Evolutionary conservation across 257 asterid genomes (phyloP).

Genomic region (Solanum virginianum): DNA sequence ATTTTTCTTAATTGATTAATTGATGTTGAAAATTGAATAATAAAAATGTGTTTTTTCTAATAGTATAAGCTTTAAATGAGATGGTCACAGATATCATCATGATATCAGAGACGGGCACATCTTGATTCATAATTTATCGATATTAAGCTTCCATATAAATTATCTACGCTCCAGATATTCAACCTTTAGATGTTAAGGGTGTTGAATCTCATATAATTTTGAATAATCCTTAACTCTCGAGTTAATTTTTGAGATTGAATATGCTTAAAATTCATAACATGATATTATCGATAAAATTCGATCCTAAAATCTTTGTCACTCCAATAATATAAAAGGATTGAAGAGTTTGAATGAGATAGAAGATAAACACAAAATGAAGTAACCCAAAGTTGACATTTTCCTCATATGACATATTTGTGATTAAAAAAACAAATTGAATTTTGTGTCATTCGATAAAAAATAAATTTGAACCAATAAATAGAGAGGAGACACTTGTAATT

Average conservation of each 20-base stretch:
- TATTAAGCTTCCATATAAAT: neutral
- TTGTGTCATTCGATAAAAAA: neutral
- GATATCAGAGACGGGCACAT: neutral
- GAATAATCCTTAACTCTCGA: fast-evolving
- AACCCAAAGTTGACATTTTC: neutral
- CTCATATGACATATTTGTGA: neutral
- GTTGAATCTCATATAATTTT: neutral
- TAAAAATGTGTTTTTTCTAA: neutral
- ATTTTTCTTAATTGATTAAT: fast-evolving
- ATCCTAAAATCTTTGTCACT: neutral
- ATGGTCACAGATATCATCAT: neutral
- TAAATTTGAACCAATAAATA: neutral
- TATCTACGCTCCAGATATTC: neutral
- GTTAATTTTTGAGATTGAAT: neutral
- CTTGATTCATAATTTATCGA: neutral
- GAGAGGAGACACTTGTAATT: neutral
- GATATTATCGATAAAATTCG: neutral
- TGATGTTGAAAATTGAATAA: neutral
- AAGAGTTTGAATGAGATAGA: no score
- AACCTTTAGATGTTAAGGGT: fast-evolving
- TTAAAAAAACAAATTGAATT: neutral
- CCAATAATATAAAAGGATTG: no score
- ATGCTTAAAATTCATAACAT: neutral
- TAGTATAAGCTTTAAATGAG: neutral
- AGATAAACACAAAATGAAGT: neutral